phyloP scores from a whole-genome alignment of 2,329 filamentous ascomycete genomes.

The Calonectria henricotiae region DNA sequence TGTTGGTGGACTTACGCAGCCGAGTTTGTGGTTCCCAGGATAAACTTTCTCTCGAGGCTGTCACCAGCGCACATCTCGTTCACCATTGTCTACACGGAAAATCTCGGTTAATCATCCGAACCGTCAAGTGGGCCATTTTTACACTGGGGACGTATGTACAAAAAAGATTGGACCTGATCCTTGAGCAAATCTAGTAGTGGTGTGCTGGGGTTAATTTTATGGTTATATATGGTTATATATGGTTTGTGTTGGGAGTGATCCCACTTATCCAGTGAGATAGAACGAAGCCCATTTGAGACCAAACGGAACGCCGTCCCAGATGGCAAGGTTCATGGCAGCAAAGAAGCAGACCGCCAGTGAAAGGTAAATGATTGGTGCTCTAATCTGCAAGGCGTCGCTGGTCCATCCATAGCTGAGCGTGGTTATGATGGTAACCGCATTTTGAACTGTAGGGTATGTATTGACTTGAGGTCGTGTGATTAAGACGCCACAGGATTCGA shows the following conservation, averaged over 20 bases:
- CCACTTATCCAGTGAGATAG: constrained; percentile 15
- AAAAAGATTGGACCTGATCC: constrained; percentile 22
- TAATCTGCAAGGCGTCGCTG: constrained; percentile 6
- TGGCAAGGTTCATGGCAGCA: constrained; percentile 8
- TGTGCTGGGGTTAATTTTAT: background rate
- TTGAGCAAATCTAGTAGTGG: constrained; percentile 11
- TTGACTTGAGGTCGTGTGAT: constrained; percentile 8
- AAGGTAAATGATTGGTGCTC: constrained; percentile 18
- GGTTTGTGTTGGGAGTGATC: background rate
- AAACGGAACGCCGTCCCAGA: constrained; percentile 13
- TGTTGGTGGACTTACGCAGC: background rate
- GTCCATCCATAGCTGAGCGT: constrained; percentile 13
- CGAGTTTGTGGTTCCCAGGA: constrained; percentile 14
- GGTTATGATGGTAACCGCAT: constrained; percentile 11
- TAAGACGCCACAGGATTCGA: constrained; percentile 13
- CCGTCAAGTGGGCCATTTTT: too few relatives aligned
- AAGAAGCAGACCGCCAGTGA: constrained; percentile 13
- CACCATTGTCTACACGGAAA: background rate
- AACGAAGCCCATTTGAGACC: constrained; percentile 19
- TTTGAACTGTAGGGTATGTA: constrained; percentile 16
- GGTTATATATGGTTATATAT: constrained; percentile 19
- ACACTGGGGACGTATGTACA: background rate
- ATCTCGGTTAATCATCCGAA: background rate
- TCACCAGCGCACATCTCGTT: constrained; percentile 10
- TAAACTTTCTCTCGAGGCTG: constrained; percentile 19